A percentile compares a stretch with the other conserved stretches of the same genome.
Evolutionary conservation across 1,284 basidiomycete genomes (phyloP).

Genomic region (Cryptococcus neoformans): DNA sequence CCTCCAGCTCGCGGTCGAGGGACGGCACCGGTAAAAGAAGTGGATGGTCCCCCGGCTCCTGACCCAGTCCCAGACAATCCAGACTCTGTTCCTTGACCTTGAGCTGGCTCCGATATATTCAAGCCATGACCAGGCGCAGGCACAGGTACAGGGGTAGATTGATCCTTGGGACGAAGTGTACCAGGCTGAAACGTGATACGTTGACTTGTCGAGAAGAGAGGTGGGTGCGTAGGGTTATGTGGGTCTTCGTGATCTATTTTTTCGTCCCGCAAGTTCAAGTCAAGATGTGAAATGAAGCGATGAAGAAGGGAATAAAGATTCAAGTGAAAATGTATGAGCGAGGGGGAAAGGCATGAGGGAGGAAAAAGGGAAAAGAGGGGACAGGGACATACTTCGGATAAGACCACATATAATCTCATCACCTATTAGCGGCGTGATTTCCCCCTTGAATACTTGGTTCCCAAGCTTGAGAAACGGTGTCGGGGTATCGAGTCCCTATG

Average conservation of each 20-base stretch:
- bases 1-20: background rate
- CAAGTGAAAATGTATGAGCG: background rate
- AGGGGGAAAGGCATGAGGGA: background rate
- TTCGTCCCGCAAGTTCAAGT: no score
- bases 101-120: background rate
- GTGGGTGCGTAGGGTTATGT: slow-evolving; percentile 29
- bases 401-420: slow-evolving; percentile 43
- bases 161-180: slow-evolving; percentile 12
- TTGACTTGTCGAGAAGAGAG: slow-evolving; percentile 22
- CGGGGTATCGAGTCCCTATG: slow-evolving; percentile 45
- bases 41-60: no score
- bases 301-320: no score
- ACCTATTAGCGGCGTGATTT: slow-evolving; percentile 39
- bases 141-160: background rate
- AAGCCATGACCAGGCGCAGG: no score
- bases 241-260: slow-evolving; percentile 30
- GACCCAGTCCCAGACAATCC: no score
- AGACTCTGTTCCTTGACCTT: background rate
- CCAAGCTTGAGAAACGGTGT: slow-evolving; percentile 46
- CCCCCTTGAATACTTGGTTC: slow-evolving; percentile 43
- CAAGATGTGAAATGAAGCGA: no score
- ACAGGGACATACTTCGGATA: slow-evolving; percentile 29
- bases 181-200: slow-evolving; percentile 34
- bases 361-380: background rate
- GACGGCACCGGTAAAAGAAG: no score